Conservation (phyloP, 2,329 filamentous ascomycete species). For the Sarocladium brachiariae region DNA sequence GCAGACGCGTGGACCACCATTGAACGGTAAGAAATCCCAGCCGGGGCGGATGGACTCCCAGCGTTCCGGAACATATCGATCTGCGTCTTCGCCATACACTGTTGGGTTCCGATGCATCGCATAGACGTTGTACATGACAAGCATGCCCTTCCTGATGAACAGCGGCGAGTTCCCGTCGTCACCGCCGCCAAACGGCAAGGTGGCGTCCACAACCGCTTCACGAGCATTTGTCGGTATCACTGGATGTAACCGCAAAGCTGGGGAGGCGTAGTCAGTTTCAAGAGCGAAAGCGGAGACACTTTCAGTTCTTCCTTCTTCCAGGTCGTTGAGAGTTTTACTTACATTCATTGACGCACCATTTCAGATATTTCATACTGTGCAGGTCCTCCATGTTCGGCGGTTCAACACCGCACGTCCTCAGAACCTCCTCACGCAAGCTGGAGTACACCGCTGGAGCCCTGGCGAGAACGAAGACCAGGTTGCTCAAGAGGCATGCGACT, state of each 20-base stretch:
- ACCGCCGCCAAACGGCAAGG: slow-evolving; percentile 46
- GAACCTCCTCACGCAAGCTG: slow-evolving; percentile 38
- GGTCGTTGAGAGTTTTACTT: no score
- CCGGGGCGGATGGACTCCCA: slow-evolving; percentile 29
- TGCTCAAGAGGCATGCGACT: slow-evolving; percentile 36
- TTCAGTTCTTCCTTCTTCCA: no score
- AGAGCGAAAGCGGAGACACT: no score
- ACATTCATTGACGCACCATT: slow-evolving; percentile 52
- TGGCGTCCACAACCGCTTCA: slow-evolving; percentile 32
- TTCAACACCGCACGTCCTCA: slow-evolving; percentile 21
- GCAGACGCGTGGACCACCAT: slow-evolving; percentile 38
- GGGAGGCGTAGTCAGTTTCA: no score
- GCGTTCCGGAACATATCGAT: slow-evolving; percentile 30
- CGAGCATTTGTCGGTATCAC: slow-evolving; percentile 42
- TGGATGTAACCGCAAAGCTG: slow-evolving; percentile 43
- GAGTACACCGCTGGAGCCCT: slow-evolving; percentile 32
- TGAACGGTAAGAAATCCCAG: slow-evolving; percentile 40
- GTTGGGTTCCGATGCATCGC: slow-evolving; percentile 29
- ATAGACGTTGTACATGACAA: slow-evolving; percentile 37
- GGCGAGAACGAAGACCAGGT: slow-evolving; percentile 36
- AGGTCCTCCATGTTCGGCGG: slow-evolving; percentile 41
- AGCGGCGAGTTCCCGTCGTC: slow-evolving; percentile 39
- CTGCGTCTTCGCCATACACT: slow-evolving; percentile 26
- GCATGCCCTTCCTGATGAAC: slow-evolving; percentile 39
- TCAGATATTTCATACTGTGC: slow-evolving; percentile 46